A percentile compares a stretch with the other conserved stretches of the same genome.
Conservation (phyloP, 805 yeast genomes). For the Kregervanrija pseudodelftensis region DNA sequence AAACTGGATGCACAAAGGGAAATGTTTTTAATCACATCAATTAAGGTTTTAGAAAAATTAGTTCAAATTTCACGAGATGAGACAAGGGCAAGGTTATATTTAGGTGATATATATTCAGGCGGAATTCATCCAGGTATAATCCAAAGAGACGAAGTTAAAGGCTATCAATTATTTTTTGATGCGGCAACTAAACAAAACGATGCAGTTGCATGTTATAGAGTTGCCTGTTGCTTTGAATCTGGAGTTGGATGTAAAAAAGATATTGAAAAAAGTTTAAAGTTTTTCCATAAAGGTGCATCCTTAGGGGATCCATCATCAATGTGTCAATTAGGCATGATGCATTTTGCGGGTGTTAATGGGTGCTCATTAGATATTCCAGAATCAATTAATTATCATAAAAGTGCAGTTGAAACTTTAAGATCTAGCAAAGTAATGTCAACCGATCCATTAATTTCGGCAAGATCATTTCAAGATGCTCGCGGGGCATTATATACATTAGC, state of each 20-base stretch:
- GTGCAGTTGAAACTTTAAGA: slow-evolving; percentile 21
- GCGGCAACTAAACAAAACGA: slow-evolving; percentile 50
- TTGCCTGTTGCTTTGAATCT: slow-evolving; percentile 65
- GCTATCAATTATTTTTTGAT: slow-evolving; percentile 50
- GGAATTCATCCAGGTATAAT: slow-evolving; percentile 39
- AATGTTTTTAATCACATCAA: slow-evolving; percentile 48
- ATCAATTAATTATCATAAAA: slow-evolving; percentile 23
- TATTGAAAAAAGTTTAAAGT: slow-evolving; percentile 39
- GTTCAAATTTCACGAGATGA: slow-evolving; percentile 38
- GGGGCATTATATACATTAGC: slow-evolving; percentile 30
- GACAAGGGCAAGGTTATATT: slow-evolving; percentile 49
- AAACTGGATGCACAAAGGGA: slow-evolving; percentile 46
- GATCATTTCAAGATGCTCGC: slow-evolving; percentile 29
- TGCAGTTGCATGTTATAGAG: slow-evolving; percentile 56
- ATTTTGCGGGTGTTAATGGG: slow-evolving; percentile 35
- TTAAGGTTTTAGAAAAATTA: slow-evolving; percentile 52
- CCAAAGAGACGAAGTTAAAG: slow-evolving; percentile 50
- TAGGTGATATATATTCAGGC: slow-evolving; percentile 56
- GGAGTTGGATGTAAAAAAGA: slow-evolving; percentile 48
- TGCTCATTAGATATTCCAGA: slow-evolving; percentile 20
- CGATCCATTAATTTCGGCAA: slow-evolving; percentile 27
- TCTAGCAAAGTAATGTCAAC: slow-evolving; percentile 21
- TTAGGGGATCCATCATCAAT: slow-evolving; percentile 57
- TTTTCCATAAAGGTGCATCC: slow-evolving; percentile 56
- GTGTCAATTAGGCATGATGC: slow-evolving; percentile 67